phyloP scores from a whole-genome alignment of 345 rosid species.

The Barbarea vulgaris region DNA sequence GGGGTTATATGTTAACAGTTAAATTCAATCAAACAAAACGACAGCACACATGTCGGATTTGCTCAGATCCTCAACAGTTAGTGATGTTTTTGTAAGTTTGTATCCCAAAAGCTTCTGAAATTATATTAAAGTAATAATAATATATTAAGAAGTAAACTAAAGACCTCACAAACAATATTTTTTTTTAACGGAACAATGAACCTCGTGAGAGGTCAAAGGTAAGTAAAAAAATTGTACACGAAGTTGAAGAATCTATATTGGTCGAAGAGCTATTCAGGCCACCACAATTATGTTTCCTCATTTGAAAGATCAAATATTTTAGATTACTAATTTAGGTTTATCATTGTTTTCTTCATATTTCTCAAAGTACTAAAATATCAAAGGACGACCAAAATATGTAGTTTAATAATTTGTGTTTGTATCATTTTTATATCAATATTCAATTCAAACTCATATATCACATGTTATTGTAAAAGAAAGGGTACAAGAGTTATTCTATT shows the following conservation, averaged over 20 bases:
- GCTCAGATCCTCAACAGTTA: constrained; percentile 33
- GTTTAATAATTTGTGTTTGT: neutral
- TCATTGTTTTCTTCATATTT: neutral
- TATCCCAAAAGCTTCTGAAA: neutral
- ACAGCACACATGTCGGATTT: constrained; percentile 34
- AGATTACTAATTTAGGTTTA: constrained; percentile 3
- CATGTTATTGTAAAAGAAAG: neutral
- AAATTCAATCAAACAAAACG: constrained; percentile 39
- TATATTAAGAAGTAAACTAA: constrained; percentile 15
- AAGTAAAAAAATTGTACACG: neutral
- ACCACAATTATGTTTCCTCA: neutral
- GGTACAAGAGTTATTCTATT: neutral
- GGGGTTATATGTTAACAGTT: constrained; percentile 44
- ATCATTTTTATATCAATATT: neutral
- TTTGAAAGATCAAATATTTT: neutral
- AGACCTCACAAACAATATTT: constrained; percentile 15
- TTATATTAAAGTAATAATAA: neutral
- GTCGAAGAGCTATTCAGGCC: neutral
- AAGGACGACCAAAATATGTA: neutral
- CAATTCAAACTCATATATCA: neutral
- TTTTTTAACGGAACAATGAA: neutral
- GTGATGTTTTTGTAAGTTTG: constrained; percentile 16
- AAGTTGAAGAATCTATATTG: neutral
- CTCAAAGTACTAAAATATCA: neutral
- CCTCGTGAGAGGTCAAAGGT: constrained; percentile 3